Conservation (phyloP, 2,329 filamentous ascomycete genomes). For the Aspergillus latus region DNA sequence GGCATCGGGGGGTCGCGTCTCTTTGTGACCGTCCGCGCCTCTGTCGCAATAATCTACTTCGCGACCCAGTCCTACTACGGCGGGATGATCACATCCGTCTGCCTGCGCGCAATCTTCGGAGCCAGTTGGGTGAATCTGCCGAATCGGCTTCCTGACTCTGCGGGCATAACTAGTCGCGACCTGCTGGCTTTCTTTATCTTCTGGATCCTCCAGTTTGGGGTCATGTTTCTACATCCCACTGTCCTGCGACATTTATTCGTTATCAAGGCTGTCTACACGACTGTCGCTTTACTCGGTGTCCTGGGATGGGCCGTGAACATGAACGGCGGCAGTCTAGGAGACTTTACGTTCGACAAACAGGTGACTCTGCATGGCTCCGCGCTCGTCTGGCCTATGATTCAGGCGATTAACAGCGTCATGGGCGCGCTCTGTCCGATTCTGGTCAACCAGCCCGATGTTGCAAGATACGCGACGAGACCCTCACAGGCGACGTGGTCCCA, state of each 20-base stretch:
- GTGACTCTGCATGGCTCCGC: conserved; percentile 35
- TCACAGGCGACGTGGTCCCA: conserved; percentile 29
- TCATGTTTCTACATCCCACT: conserved; percentile 7
- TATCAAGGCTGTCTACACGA: conserved; percentile 4
- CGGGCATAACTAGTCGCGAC: conserved; percentile 1
- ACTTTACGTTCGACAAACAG: conserved; percentile 11
- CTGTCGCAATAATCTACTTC: conserved; percentile 28
- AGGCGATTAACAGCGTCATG: conserved; percentile 44
- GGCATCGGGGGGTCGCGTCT: conserved; percentile 45
- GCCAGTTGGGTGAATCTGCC: conserved; percentile 2
- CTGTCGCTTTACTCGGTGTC: conserved; percentile 27
- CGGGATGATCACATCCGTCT: conserved; percentile 33
- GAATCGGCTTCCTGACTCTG: not conserved
- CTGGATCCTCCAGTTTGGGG: conserved; percentile 3
- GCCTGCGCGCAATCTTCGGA: conserved; percentile 29
- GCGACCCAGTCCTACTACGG: conserved; percentile 29
- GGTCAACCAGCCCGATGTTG: conserved; percentile 46
- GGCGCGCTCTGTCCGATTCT: conserved; percentile 42
- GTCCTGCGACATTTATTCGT: conserved; percentile 4
- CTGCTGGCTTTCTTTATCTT: conserved; percentile 11
- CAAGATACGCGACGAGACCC: conserved; percentile 35
- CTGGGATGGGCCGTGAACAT: conserved; percentile 36
- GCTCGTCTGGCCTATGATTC: conserved; percentile 25
- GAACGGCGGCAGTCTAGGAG: conserved; percentile 26
- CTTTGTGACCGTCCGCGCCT: conserved; percentile 18